Conservation (phyloP, 108 stramenopile species). For the Pseudonitzschia pungens region DNA sequence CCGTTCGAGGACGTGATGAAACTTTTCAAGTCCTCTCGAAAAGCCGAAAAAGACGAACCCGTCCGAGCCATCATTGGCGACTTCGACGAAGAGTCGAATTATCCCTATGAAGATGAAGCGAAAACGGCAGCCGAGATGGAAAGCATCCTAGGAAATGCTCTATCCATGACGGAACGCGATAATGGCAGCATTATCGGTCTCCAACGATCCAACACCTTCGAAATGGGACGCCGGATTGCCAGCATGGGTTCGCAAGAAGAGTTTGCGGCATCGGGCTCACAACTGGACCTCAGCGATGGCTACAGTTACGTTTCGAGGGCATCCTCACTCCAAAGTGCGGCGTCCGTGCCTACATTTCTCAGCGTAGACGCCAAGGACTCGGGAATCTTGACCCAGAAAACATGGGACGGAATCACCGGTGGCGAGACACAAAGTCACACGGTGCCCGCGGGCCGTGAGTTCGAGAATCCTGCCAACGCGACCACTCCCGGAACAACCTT, state of each 20-base stretch:
- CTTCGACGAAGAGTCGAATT: constrained; percentile 6
- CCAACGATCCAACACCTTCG: constrained; percentile 6
- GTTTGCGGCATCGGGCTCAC: neutral
- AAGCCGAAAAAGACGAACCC: neutral
- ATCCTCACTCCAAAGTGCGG: neutral
- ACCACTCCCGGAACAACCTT: too few relatives aligned
- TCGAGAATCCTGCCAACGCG: neutral
- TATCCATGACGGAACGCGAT: constrained; percentile 16
- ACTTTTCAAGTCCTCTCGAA: constrained; percentile 4
- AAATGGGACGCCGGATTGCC: constrained; percentile 22
- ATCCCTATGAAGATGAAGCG: neutral
- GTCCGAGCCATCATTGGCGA: constrained; percentile 7
- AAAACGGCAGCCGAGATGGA: constrained; percentile 15
- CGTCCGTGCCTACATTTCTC: constrained; percentile 25
- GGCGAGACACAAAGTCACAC: neutral
- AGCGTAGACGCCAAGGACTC: constrained; percentile 11
- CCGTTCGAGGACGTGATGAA: neutral
- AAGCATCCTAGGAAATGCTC: constrained; percentile 15
- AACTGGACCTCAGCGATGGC: neutral
- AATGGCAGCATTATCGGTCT: constrained; percentile 12
- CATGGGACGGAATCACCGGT: constrained; percentile 4
- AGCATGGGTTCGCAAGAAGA: constrained; percentile 13
- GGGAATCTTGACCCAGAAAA: constrained; percentile 8
- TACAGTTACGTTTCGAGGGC: neutral
- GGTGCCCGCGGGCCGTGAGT: neutral